A percentile compares a stretch with the other conserved stretches of the same genome.
These are phyloP conservation scores for Solanum microdontum DNA, from an alignment of 257 asterid species.

Conservation along the genomic window DNA sequence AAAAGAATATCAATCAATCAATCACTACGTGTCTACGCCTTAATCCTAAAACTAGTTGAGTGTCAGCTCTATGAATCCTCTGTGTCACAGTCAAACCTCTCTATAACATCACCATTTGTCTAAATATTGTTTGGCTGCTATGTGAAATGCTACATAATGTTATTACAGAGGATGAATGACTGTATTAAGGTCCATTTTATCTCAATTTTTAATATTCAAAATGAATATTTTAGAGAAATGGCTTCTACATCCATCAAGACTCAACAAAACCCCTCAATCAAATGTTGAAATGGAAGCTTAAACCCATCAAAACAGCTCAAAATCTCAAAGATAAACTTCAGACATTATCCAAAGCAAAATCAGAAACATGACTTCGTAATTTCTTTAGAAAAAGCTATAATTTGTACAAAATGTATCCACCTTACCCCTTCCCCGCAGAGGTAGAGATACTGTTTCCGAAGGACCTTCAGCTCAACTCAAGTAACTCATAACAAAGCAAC, in stretches of 20 bases:
- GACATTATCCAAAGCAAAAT: background rate
- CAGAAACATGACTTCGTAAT: background rate
- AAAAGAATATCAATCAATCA: background rate
- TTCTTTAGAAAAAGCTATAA: background rate
- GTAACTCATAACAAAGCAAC: background rate
- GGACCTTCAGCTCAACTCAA: background rate
- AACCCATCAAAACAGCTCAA: background rate
- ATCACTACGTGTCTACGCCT: background rate
- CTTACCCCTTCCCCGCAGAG: background rate
- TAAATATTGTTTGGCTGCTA: background rate
- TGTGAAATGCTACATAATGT: background rate
- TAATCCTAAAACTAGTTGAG: background rate
- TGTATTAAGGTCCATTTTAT: background rate
- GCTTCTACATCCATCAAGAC: background rate
- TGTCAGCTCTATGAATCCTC: background rate
- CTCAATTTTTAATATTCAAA: background rate
- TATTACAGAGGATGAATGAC: background rate
- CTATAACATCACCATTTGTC: background rate
- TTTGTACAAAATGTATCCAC: background rate
- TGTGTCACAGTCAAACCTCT: background rate
- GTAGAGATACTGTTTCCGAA: background rate
- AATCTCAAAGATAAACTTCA: background rate
- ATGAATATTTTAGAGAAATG: background rate
- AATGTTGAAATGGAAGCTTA: background rate
- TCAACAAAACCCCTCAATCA: background rate